Evolutionary conservation across 73 alveolate species (phyloP).

Genomic region (Urostyla sp.): DNA sequence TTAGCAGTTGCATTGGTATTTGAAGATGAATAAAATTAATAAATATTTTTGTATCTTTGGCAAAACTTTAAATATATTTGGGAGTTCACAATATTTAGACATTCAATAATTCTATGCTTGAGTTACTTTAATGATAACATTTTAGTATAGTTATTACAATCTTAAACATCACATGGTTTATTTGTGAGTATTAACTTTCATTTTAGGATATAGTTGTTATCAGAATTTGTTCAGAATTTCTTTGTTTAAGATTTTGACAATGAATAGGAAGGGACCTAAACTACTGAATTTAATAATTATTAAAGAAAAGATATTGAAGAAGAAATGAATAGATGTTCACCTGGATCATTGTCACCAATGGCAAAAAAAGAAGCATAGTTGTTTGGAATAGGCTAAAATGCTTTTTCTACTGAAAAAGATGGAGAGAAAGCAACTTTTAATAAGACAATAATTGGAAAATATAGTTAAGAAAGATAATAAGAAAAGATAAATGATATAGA

Average conservation of each 20-base stretch:
- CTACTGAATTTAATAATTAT: too few species aligned
- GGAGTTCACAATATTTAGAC: conserved; percentile 15
- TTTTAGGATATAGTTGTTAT: conserved; percentile 29
- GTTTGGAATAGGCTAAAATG: too few species aligned
- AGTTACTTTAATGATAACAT: too few species aligned
- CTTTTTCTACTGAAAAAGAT: too few species aligned
- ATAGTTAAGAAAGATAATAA: not conserved
- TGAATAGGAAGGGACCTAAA: too few species aligned
- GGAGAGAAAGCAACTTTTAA: too few species aligned
- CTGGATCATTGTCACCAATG: too few species aligned
- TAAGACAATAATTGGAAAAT: too few species aligned
- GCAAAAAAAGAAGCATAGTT: too few species aligned
- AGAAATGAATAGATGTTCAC: too few species aligned
- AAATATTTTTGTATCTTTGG: conserved; percentile 26
- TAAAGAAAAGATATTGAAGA: too few species aligned
- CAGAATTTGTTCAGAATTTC: conserved; percentile 32
- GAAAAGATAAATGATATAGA: not conserved
- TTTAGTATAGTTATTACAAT: not conserved
- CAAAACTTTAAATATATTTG: conserved; percentile 8
- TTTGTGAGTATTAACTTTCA: conserved; percentile 36
- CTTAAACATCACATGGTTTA: conserved; percentile 13
- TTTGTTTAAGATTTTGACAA: conserved; percentile 7
- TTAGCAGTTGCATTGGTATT: conserved; percentile 30
- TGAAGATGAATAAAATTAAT: not conserved
- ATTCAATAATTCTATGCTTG: too few species aligned